phyloP scores from a whole-genome alignment of 805 yeast genomes.

The Nakazawaea pomicola region DNA sequence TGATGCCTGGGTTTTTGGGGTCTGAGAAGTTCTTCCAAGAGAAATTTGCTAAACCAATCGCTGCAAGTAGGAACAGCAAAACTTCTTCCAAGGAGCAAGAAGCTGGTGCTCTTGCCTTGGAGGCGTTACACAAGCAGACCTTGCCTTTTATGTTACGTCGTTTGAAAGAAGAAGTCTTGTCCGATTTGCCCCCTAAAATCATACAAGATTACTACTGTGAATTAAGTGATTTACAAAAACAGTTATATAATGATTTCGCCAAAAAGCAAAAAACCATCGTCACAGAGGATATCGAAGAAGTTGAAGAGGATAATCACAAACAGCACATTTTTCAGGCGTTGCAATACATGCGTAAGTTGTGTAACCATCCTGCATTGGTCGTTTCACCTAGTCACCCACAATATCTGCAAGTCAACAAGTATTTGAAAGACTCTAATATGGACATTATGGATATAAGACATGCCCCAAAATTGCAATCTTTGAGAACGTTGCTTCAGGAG shows the following conservation, averaged over 20 bases:
- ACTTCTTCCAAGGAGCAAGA: constrained; percentile 92
- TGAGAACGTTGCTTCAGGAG: constrained; percentile 74
- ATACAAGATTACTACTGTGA: constrained; percentile 98
- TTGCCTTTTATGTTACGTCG: constrained; percentile 95
- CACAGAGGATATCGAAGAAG: constrained; percentile 52
- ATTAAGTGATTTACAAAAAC: constrained; percentile 83
- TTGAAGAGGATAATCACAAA: constrained; percentile 39
- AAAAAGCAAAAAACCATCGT: constrained; percentile 75
- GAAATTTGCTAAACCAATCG: constrained; percentile 95
- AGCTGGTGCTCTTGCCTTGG: constrained; percentile 93
- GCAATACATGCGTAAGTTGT: constrained; percentile 93
- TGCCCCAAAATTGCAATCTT: constrained; percentile 85
- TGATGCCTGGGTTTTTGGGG: constrained; percentile 98
- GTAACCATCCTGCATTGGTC: constrained; percentile 95
- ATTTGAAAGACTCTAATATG: constrained; percentile 53
- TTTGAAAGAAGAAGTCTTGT: constrained; percentile 90
- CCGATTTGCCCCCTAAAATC: constrained; percentile 96
- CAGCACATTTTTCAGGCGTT: constrained; percentile 96
- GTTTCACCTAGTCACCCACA: constrained; percentile 81
- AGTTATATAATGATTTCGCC: constrained; percentile 84
- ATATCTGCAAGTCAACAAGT: constrained; percentile 57
- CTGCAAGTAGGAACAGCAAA: constrained; percentile 85
- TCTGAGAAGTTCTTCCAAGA: constrained; percentile 92
- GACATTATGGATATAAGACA: constrained; percentile 69
- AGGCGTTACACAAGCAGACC: constrained; percentile 93